These are phyloP conservation scores for Tulasnella sp. DNA, from an alignment of 768 basidiomycete species.

Conservation along the genomic window DNA sequence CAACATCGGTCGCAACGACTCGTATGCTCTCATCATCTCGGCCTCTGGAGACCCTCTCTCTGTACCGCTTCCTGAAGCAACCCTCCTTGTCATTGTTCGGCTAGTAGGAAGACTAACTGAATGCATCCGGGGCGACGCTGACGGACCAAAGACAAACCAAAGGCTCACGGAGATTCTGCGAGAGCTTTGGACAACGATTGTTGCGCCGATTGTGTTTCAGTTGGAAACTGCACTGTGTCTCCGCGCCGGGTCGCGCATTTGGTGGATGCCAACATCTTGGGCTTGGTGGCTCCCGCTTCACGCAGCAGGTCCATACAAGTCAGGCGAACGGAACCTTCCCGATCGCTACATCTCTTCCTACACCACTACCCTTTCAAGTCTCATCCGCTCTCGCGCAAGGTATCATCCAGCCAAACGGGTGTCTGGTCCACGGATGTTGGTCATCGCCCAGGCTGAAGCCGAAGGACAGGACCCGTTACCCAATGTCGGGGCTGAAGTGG, in stretches of 20 bases:
- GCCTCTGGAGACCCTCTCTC: not conserved
- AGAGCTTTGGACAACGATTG: not conserved
- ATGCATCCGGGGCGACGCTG: not conserved
- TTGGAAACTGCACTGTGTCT: not conserved
- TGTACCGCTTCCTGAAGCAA: not conserved
- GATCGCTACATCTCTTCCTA: slow-evolving; percentile 1
- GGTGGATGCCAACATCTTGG: not conserved
- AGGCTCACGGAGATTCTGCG: not conserved
- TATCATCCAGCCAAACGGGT: not conserved
- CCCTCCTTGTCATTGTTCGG: not conserved
- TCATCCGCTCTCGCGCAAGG: not conserved
- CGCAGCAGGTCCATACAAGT: not conserved
- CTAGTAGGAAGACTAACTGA: not conserved
- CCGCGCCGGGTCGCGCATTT: not conserved
- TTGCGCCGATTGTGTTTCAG: not conserved
- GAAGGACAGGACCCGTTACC: not conserved
- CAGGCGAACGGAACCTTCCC: not conserved
- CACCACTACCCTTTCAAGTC: not conserved
- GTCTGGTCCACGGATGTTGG: not conserved
- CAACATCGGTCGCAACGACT: not conserved
- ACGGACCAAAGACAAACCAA: too few relatives aligned
- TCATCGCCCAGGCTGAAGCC: not conserved
- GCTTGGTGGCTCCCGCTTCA: not conserved
- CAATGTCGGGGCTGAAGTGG: not conserved
- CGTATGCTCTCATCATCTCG: not conserved